A percentile compares a stretch with the other conserved stretches of the same genome.
Conservation (phyloP, 345 rosid species). For the Gossypium rotundifolium region DNA sequence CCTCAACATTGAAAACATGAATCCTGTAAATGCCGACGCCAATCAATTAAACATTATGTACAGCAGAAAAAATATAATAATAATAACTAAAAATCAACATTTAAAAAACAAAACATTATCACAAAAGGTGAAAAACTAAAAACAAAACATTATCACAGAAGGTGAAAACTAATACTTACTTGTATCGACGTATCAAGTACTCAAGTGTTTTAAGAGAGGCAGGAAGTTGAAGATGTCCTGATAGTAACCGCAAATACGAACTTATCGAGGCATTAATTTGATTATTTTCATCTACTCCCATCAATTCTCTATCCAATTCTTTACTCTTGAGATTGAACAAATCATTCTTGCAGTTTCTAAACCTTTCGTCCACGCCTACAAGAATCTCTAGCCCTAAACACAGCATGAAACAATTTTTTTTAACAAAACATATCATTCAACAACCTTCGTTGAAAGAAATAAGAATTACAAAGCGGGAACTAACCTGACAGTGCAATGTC, state of each 20-base stretch:
- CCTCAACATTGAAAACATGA: slow-evolving; percentile 70
- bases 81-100: too few relatives aligned
- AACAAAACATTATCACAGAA: not conserved
- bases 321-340: slow-evolving; percentile 71
- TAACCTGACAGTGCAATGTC: slow-evolving; percentile 54
- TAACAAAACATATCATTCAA: not conserved
- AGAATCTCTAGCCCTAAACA: slow-evolving; percentile 78
- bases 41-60: not conserved
- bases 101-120: not conserved
- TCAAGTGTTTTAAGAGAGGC: slow-evolving; percentile 73
- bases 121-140: not conserved
- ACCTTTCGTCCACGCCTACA: slow-evolving; percentile 54
- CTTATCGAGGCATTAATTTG: slow-evolving; percentile 47
- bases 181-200: slow-evolving; percentile 88
- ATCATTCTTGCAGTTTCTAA: slow-evolving; percentile 48
- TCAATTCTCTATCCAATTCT: slow-evolving; percentile 74
- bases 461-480: slow-evolving; percentile 1
- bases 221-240: slow-evolving; percentile 57
- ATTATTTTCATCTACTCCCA: slow-evolving; percentile 54
- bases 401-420: not conserved
- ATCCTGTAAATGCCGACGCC: slow-evolving; percentile 45
- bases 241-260: slow-evolving; percentile 58
- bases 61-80: too few relatives aligned
- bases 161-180: slow-evolving; percentile 32
- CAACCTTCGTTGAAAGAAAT: not conserved